Conservation (phyloP, 2,329 filamentous ascomycete species). For the Capronia americana region DNA sequence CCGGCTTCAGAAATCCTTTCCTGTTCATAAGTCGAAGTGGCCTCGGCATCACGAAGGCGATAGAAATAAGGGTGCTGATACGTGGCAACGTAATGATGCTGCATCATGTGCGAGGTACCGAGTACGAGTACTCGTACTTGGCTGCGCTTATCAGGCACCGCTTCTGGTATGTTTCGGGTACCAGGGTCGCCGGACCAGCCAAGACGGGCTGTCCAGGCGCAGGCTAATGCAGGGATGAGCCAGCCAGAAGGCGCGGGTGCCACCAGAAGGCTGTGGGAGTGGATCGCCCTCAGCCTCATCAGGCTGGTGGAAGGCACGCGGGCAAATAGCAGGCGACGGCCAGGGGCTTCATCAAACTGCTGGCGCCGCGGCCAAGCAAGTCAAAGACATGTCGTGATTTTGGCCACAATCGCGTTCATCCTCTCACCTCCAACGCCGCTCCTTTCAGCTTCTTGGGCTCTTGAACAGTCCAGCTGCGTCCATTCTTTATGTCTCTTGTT, state of each 20-base stretch:
- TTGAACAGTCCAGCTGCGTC: neutral
- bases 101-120: too few relatives aligned
- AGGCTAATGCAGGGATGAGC: conserved; percentile 19
- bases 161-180: conserved; percentile 11
- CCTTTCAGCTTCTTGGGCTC: conserved; percentile 2
- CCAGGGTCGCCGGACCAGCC: neutral
- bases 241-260: conserved; percentile 1
- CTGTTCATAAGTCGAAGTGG: neutral
- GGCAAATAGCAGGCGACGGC: conserved; percentile 4
- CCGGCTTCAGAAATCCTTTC: neutral
- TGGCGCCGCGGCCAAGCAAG: conserved; percentile 6
- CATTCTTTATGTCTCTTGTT: conserved; percentile 10
- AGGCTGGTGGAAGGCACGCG: conserved; percentile 18
- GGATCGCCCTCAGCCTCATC: conserved; percentile 18
- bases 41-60: neutral
- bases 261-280: neutral
- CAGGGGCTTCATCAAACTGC: conserved; percentile 1
- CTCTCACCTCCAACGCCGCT: neutral
- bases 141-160: neutral
- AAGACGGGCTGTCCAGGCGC: neutral
- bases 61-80: neutral
- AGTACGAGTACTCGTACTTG: too few relatives aligned
- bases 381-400: conserved; percentile 24
- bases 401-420: conserved; percentile 10
- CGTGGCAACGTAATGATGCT: too few relatives aligned